These are phyloP conservation scores for Porpolomopsis calyptriformis DNA, from an alignment of 768 basidiomycete genomes.

Conservation along the genomic window DNA sequence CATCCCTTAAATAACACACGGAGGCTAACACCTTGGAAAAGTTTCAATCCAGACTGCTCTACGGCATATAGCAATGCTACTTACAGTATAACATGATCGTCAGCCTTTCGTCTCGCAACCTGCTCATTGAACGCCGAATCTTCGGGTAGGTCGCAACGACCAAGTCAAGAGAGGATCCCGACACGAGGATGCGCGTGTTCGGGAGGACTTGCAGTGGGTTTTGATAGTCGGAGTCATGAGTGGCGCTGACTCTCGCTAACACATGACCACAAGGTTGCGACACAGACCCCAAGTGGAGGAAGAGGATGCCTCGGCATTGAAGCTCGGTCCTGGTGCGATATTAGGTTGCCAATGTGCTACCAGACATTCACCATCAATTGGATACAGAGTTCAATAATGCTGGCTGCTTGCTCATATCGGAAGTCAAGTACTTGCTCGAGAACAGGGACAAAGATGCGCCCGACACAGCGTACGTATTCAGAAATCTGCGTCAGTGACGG, in stretches of 20 bases:
- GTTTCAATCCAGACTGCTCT: not conserved
- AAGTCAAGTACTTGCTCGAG: slow-evolving; percentile 84
- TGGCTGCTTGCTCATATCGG: slow-evolving; percentile 82
- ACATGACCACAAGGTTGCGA: slow-evolving; percentile 52
- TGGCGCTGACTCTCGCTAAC: not conserved
- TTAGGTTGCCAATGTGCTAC: not conserved
- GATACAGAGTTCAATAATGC: slow-evolving; percentile 78
- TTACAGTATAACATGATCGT: too few relatives aligned
- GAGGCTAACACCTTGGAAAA: not conserved
- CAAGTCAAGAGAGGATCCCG: too few relatives aligned
- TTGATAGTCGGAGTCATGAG: too few relatives aligned
- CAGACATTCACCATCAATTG: slow-evolving; percentile 1
- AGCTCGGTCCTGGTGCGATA: slow-evolving; percentile 56
- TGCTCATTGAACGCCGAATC: too few relatives aligned
- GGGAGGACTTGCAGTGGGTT: too few relatives aligned
- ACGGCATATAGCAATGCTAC: not conserved
- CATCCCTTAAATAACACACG: not conserved
- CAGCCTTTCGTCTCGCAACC: too few relatives aligned
- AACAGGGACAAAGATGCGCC: slow-evolving; percentile 82
- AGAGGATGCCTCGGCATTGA: slow-evolving; percentile 77
- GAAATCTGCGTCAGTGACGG: too few relatives aligned
- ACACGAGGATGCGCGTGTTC: too few relatives aligned
- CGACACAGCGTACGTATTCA: slow-evolving; percentile 60
- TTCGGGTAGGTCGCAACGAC: too few relatives aligned
- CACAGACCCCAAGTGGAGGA: slow-evolving; percentile 62